phyloP scores from a whole-genome alignment of 495 filamentous ascomycete genomes.

The Venustampulla echinocandica region DNA sequence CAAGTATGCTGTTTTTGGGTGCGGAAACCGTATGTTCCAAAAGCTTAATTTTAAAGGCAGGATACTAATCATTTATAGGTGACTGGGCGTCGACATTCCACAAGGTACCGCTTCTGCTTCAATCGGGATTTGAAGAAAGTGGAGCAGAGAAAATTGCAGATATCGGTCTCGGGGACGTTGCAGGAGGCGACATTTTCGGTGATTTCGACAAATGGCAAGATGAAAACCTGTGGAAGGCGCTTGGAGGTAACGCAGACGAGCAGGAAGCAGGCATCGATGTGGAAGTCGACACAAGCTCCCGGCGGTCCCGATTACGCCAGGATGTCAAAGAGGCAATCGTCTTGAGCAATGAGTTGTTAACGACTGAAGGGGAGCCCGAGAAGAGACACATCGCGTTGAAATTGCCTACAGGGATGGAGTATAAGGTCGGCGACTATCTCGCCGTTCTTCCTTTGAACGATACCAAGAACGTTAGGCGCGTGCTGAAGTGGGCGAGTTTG shows the following conservation, averaged over 20 bases:
- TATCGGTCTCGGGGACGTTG: constrained; percentile 53
- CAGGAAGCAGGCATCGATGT: constrained; percentile 38
- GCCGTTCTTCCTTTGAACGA: constrained; percentile 65
- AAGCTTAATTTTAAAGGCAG: background rate
- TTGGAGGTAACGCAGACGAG: constrained; percentile 27
- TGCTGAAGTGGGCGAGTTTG: constrained; percentile 44
- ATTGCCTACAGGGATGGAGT: constrained; percentile 56
- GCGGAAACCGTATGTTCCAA: constrained; percentile 32
- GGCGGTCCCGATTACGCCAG: constrained; percentile 54
- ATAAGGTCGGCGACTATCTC: constrained; percentile 68
- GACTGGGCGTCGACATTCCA: constrained; percentile 72
- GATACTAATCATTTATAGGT: constrained; percentile 6
- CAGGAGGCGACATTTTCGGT: constrained; percentile 55
- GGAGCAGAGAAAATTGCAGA: constrained; percentile 47
- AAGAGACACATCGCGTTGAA: constrained; percentile 61
- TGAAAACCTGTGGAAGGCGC: constrained; percentile 53
- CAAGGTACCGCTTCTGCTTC: constrained; percentile 55
- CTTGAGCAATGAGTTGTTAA: constrained; percentile 44
- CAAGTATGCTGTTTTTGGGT: constrained; percentile 59
- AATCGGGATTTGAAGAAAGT: constrained; percentile 39
- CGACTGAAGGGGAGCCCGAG: constrained; percentile 41
- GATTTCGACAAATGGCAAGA: constrained; percentile 69
- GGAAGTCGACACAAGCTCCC: constrained; percentile 46
- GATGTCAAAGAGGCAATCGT: constrained; percentile 57
- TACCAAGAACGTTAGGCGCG: constrained; percentile 45